A percentile compares a stretch with the other conserved stretches of the same genome.
Conservation (phyloP, 345 rosid genomes). For the Murraya koenigii region DNA sequence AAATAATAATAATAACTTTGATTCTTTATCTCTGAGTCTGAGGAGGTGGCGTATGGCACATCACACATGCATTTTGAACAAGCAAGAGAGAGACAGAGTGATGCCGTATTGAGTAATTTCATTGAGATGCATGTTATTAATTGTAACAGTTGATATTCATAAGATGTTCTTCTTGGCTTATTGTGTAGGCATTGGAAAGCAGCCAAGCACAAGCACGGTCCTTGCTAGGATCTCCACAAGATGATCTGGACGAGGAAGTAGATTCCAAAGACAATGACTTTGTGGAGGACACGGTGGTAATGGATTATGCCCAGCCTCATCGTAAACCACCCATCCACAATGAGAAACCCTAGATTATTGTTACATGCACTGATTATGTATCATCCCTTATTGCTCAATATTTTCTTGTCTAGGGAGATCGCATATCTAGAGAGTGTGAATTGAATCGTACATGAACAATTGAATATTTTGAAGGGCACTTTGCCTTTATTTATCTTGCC, state of each 20-base stretch:
- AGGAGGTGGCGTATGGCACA: too few species aligned
- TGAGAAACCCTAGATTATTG: slow-evolving; percentile 41
- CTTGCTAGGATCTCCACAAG: slow-evolving; percentile 16
- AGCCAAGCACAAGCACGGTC: slow-evolving; percentile 17
- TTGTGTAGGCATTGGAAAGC: slow-evolving; percentile 25
- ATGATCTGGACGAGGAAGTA: slow-evolving; percentile 24
- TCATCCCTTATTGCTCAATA: not conserved
- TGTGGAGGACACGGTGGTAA: slow-evolving; percentile 46
- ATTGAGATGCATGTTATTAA: not conserved
- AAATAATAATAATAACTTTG: too few species aligned
- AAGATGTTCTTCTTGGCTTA: not conserved
- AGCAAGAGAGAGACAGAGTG: not conserved
- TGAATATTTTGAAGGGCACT: not conserved
- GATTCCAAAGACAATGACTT: slow-evolving; percentile 31
- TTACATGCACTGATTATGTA: not conserved
- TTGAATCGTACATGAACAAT: not conserved
- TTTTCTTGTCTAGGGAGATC: not conserved
- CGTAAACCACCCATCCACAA: slow-evolving; percentile 96
- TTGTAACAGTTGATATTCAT: too few species aligned
- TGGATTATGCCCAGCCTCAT: slow-evolving; percentile 90
- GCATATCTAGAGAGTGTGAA: not conserved
- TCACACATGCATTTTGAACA: slow-evolving; percentile 10
- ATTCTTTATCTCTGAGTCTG: not conserved
- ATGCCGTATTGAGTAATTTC: not conserved
- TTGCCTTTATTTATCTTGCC: not conserved